Conservation (phyloP, 176 grass and related monocot genomes). For the Eremochloa ophiuroides region DNA sequence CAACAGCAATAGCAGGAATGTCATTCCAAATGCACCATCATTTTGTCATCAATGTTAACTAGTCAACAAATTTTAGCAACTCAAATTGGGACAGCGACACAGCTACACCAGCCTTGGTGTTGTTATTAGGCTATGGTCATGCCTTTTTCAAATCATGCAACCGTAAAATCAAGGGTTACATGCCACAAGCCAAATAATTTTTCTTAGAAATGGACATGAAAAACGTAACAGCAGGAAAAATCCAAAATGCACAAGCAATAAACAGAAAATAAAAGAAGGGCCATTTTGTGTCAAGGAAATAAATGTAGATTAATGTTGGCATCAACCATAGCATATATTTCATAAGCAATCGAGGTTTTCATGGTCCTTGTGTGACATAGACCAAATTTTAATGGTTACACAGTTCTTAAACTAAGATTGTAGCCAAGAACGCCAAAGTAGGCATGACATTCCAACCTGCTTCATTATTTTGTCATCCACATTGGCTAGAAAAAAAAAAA, state of each 20-base stretch:
- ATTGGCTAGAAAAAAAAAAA: neutral
- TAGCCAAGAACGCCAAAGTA: neutral
- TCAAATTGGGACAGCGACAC: neutral
- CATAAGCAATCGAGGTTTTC: too few species aligned
- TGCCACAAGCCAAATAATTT: neutral
- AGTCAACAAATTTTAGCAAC: neutral
- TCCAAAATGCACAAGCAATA: neutral
- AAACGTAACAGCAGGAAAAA: neutral
- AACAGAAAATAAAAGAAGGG: neutral
- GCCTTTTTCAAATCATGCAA: too few species aligned
- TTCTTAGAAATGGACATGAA: neutral
- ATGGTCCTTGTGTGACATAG: too few species aligned
- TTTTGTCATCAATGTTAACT: neutral
- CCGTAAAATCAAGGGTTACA: neutral
- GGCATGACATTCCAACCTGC: neutral
- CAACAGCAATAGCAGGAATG: neutral
- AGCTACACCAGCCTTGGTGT: neutral
- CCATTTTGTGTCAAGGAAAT: neutral
- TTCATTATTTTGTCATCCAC: neutral
- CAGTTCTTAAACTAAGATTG: neutral
- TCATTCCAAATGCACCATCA: neutral
- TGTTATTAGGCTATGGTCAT: neutral
- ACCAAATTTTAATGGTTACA: neutral
- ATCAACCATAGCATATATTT: neutral
- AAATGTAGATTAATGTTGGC: neutral